A percentile compares a stretch with the other conserved stretches of the same genome.
Conservation (phyloP, 1,284 basidiomycete species). For the Rhodotorula sp. region DNA sequence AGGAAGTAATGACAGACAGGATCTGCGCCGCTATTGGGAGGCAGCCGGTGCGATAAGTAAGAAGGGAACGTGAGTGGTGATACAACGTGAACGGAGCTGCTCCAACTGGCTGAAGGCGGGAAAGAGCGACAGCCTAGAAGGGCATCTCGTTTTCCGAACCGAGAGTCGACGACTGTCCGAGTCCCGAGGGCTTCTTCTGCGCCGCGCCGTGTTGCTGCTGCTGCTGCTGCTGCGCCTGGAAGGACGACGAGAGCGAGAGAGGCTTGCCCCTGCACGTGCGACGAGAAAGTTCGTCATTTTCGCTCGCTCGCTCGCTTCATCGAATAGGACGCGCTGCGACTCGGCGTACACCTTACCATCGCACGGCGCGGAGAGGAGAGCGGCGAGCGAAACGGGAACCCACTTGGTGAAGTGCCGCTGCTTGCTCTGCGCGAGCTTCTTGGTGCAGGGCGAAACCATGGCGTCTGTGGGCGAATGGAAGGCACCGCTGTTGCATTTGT, state of each 20-base stretch:
- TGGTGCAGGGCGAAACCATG: slow-evolving; percentile 83
- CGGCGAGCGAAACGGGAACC: slow-evolving; percentile 45
- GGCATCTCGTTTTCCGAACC: slow-evolving; percentile 27
- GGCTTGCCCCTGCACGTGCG: slow-evolving; percentile 36
- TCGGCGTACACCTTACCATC: too few species aligned
- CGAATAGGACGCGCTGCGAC: too few species aligned
- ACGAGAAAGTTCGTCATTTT: too few species aligned
- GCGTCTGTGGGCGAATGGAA: slow-evolving; percentile 80
- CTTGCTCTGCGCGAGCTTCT: slow-evolving; percentile 81
- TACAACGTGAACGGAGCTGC: too few species aligned
- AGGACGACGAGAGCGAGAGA: slow-evolving; percentile 44
- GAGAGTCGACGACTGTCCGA: slow-evolving; percentile 14
- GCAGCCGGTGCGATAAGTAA: too few species aligned
- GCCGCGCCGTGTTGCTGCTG: too few species aligned
- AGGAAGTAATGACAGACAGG: too few species aligned
- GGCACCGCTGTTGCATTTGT: slow-evolving; percentile 18
- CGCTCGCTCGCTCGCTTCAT: too few species aligned
- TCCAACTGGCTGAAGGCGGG: too few species aligned
- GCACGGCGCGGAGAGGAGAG: too few species aligned
- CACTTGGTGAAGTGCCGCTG: slow-evolving; percentile 89
- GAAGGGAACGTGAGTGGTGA: too few species aligned
- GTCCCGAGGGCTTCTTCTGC: slow-evolving; percentile 19
- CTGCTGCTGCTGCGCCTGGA: slow-evolving; percentile 31
- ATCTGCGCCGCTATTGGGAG: too few species aligned
- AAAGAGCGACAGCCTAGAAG: slow-evolving; percentile 9